Conservation (phyloP, 352 stramenopile species). For the Globisporangium takayamanum region DNA sequence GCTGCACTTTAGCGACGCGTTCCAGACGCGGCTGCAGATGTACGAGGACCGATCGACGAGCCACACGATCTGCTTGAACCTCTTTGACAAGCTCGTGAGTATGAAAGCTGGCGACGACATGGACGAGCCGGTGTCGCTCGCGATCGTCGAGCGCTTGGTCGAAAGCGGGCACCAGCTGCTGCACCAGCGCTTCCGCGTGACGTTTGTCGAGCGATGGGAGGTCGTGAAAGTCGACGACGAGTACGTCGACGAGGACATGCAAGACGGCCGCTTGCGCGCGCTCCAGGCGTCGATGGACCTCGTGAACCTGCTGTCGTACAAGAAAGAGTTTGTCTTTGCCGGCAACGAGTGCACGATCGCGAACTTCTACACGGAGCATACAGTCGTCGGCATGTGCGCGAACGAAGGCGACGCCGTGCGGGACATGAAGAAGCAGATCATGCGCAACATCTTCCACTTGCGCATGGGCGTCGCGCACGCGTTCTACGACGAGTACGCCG, state of each 20-base stretch:
- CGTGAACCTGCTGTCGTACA: conserved; percentile 81
- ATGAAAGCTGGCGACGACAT: conserved; percentile 35
- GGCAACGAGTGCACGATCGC: conserved; percentile 61
- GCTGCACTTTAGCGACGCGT: conserved; percentile 34
- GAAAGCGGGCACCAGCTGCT: conserved; percentile 52
- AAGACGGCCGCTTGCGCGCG: conserved; percentile 35
- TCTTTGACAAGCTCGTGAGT: conserved; percentile 40
- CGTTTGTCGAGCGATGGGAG: conserved; percentile 75
- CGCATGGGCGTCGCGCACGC: conserved; percentile 61
- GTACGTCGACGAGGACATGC: conserved; percentile 32
- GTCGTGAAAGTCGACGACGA: conserved; percentile 47
- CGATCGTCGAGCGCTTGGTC: conserved; percentile 47
- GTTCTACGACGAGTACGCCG: conserved; percentile 65
- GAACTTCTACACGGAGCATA: conserved; percentile 75
- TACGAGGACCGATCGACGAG: conserved; percentile 53
- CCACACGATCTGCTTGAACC: conserved; percentile 40
- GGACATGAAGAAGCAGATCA: conserved; percentile 68
- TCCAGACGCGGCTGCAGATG: conserved; percentile 41
- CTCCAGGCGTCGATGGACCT: conserved; percentile 78
- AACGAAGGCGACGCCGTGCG: conserved; percentile 49
- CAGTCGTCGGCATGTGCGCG: conserved; percentile 60
- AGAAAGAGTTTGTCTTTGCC: conserved; percentile 80
- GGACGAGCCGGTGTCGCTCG: conserved; percentile 45
- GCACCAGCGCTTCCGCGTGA: conserved; percentile 67
- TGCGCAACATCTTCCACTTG: conserved; percentile 59